A percentile compares a stretch with the other conserved stretches of the same genome.
phyloP scores from a whole-genome alignment of 129 eudicot genomes.

The Artemisia tridentata region DNA sequence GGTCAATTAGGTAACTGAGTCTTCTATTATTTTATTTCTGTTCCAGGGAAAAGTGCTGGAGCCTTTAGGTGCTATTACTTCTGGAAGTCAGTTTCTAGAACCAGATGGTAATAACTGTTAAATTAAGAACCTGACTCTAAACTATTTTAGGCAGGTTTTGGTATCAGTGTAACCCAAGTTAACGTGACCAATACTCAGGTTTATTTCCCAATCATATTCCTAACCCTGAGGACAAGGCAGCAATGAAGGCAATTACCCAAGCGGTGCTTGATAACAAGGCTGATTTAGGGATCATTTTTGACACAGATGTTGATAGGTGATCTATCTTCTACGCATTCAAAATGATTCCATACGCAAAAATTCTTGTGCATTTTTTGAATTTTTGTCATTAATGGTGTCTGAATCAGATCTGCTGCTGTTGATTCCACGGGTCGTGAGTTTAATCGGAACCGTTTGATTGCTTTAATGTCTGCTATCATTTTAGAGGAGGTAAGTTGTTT shows the following conservation, averaged over 20 bases:
- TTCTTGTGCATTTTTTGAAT: conserved; percentile 13
- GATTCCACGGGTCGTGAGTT: conserved; percentile 93
- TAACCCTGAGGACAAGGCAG: conserved; percentile 94
- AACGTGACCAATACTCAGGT: conserved; percentile 45
- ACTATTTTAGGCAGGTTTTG: neutral
- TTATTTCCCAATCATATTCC: conserved; percentile 97
- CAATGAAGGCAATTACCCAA: conserved; percentile 89
- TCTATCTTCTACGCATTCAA: conserved; percentile 7
- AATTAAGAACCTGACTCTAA: neutral
- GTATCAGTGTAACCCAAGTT: neutral
- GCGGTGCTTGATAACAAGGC: conserved; percentile 90
- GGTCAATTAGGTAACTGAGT: neutral
- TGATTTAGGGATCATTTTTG: conserved; percentile 96
- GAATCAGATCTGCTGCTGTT: conserved; percentile 92
- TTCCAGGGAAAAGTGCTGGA: conserved; percentile 90
- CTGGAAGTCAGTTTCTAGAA: conserved; percentile 94
- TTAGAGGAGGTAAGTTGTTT: conserved; percentile 77
- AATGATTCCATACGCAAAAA: conserved; percentile 1
- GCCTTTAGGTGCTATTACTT: conserved; percentile 89
- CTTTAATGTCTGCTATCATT: conserved; percentile 93
- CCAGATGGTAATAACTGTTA: conserved; percentile 72
- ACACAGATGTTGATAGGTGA: conserved; percentile 98
- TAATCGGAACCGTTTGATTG: conserved; percentile 84
- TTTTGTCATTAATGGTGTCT: conserved; percentile 23
- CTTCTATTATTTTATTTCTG: conserved; percentile 9